These are phyloP conservation scores for Zygosaccharomyces bisporus DNA, from an alignment of 805 yeast species.

Conservation along the genomic window DNA sequence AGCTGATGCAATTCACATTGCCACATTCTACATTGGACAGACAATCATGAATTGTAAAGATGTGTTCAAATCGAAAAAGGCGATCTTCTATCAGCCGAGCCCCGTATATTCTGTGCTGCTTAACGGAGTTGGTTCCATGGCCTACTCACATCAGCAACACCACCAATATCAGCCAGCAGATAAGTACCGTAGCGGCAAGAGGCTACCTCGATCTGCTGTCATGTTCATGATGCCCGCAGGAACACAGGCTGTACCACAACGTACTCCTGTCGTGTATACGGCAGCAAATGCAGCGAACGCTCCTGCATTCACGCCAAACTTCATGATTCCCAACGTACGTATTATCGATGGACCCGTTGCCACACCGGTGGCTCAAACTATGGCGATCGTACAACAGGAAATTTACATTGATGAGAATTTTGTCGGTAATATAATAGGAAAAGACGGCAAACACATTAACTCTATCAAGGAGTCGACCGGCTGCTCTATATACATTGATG, in stretches of 20 bases:
- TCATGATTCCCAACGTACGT: conserved; percentile 28
- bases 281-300: conserved; percentile 30
- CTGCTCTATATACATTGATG: conserved; percentile 67
- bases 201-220: conserved; percentile 18
- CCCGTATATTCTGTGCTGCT: conserved; percentile 28
- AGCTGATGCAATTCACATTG: conserved; percentile 84
- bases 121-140: conserved; percentile 16
- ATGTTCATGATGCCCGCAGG: conserved; percentile 13
- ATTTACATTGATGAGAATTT: conserved; percentile 70
- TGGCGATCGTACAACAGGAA: conserved; percentile 53
- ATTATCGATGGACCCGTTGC: conserved; percentile 20
- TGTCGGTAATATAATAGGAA: conserved; percentile 84
- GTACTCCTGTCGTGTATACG: conserved; percentile 21
- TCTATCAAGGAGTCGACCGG: conserved; percentile 74
- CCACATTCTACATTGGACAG: conserved; percentile 68
- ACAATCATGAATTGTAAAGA: conserved; percentile 57
- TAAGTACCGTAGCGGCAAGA: conserved; percentile 22
- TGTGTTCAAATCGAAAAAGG: conserved; percentile 47
- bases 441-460: conserved; percentile 77
- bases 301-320: conserved; percentile 26
- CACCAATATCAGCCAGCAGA: conserved; percentile 29
- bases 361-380: conserved; percentile 40
- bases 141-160: conserved; percentile 26
- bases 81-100: conserved; percentile 34
- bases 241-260: conserved; percentile 7